Conservation (phyloP, 331 rosid genomes). For the Rhamnella rubrinervis region DNA sequence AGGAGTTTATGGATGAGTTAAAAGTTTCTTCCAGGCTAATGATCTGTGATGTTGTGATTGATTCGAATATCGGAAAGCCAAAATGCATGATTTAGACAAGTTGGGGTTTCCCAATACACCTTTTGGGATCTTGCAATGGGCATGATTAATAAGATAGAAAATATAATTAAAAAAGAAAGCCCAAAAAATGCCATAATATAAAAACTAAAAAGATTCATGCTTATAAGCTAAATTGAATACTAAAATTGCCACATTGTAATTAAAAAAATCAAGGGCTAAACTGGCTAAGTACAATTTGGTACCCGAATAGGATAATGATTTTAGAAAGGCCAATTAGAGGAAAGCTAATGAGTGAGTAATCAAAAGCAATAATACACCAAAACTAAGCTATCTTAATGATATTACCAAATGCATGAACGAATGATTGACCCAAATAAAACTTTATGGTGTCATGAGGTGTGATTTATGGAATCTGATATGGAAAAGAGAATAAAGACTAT, state of each 20-base stretch:
- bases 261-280: background rate
- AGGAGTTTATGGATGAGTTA: no score
- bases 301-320: background rate
- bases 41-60: background rate
- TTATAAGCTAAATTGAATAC: no score
- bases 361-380: background rate
- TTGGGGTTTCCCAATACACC: no score
- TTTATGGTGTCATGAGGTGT: no score
- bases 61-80: background rate
- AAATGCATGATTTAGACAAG: no score
- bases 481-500: background rate
- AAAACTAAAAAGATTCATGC: no score
- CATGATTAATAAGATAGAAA: no score
- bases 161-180: no score
- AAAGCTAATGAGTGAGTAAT: background rate
- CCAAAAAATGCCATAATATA: no score
- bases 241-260: background rate
- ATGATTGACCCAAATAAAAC: background rate
- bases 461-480: no score
- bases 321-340: background rate
- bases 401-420: background rate
- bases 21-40: background rate
- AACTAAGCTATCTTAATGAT: background rate
- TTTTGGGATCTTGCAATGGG: no score
- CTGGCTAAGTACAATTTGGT: background rate